Percentiles rank a stretch among this genome's conserved stretches.
phyloP scores from a whole-genome alignment of 768 basidiomycete genomes.

The Kwoniella dendrophila region DNA sequence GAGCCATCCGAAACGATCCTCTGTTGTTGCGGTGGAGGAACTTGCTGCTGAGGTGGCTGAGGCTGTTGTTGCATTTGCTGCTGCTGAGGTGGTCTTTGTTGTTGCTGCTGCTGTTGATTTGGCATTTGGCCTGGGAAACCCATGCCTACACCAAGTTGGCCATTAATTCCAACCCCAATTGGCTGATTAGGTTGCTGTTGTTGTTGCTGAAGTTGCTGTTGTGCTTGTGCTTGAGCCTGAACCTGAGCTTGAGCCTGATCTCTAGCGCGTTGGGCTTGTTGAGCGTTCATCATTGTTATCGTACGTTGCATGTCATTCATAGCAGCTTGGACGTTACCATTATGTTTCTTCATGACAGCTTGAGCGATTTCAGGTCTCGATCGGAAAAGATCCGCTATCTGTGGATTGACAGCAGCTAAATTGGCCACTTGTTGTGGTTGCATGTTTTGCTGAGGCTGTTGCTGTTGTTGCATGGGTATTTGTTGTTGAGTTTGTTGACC shows the following conservation, averaged over 20 bases:
- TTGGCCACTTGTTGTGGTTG: constrained; percentile 20
- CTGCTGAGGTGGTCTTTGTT: constrained; percentile 4
- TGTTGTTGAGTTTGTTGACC: constrained; percentile 20
- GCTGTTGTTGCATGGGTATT: constrained; percentile 25
- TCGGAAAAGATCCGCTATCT: constrained; percentile 7
- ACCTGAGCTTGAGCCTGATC: constrained; percentile 2
- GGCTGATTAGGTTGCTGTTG: constrained; percentile 13
- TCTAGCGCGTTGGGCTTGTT: constrained; percentile 9
- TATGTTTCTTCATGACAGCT: constrained; percentile 14
- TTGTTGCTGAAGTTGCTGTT: constrained; percentile 8
- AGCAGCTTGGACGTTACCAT: constrained; percentile 8
- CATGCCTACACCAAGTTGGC: constrained; percentile 14
- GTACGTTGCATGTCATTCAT: constrained; percentile 19
- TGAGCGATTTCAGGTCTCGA: constrained; percentile 12
- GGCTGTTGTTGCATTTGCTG: constrained; percentile 11
- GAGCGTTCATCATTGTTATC: constrained; percentile 6
- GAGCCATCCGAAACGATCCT: constrained; percentile 8
- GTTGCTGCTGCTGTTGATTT: constrained; percentile 16
- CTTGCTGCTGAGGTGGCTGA: constrained; percentile 6
- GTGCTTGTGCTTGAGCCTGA: constrained; percentile 4
- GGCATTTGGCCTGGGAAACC: constrained; percentile 15
- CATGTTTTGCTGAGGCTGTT: constrained; percentile 15
- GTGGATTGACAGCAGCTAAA: not conserved
- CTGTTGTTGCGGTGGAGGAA: constrained; percentile 18
- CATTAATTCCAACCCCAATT: constrained; percentile 4